Percentiles rank a stretch among this genome's conserved stretches.
Evolutionary conservation across 192 early-diverging fungal genomes (phyloP).

Genomic region (Coemansia sp.): DNA sequence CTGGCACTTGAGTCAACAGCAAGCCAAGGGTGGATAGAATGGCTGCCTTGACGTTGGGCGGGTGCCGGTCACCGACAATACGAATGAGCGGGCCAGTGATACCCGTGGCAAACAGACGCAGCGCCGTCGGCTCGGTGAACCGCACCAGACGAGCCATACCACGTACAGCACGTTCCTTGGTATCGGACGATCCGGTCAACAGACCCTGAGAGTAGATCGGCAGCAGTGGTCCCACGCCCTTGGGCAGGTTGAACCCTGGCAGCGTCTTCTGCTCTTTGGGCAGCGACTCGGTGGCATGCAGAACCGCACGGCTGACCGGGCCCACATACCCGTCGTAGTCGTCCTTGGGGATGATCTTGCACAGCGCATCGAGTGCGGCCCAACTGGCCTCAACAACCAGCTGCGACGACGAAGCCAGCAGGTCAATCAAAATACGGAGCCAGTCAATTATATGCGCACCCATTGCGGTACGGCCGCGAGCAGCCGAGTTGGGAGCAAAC

Average conservation of each 20-base stretch:
- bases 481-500: slow-evolving; percentile 39
- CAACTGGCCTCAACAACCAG: slow-evolving; percentile 71
- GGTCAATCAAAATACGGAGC: slow-evolving; percentile 72
- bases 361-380: slow-evolving; percentile 77
- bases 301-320: slow-evolving; percentile 67
- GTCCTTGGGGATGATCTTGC: slow-evolving; percentile 84
- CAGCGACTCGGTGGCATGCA: slow-evolving; percentile 56
- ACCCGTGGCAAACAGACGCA: slow-evolving; percentile 89
- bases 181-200: slow-evolving; percentile 80
- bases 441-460: slow-evolving; percentile 75
- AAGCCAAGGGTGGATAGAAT: slow-evolving; percentile 84
- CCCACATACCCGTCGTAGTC: slow-evolving; percentile 79
- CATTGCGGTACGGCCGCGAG: slow-evolving; percentile 46
- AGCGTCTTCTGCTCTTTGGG: slow-evolving; percentile 44
- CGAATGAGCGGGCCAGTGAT: slow-evolving; percentile 98
- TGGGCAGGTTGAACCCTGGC: slow-evolving; percentile 87
- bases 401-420: slow-evolving; percentile 63
- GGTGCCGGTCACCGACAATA: slow-evolving; percentile 93
- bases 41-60: slow-evolving; percentile 87
- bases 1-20: slow-evolving; percentile 80
- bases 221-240: slow-evolving; percentile 87
- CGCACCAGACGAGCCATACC: slow-evolving; percentile 78
- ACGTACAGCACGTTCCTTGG: slow-evolving; percentile 81
- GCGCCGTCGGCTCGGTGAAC: slow-evolving; percentile 60
- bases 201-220: slow-evolving; percentile 93